Evolutionary conservation across 306 rosid species (phyloP).

Genomic region (Abrus precatorius): DNA sequence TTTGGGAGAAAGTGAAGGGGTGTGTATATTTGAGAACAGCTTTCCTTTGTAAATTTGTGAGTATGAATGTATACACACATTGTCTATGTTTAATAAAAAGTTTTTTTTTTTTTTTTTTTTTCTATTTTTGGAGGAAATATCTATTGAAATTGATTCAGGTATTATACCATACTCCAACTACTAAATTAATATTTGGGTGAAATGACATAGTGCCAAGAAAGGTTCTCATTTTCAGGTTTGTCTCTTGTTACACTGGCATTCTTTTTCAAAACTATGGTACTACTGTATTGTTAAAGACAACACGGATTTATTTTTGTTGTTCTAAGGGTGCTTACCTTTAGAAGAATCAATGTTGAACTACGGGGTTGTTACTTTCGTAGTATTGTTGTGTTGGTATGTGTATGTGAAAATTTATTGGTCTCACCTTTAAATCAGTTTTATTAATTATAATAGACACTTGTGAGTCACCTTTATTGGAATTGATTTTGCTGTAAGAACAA

Average conservation of each 20-base stretch:
- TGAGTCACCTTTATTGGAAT: too few relatives aligned
- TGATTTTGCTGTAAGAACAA: too few relatives aligned
- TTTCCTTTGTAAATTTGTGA: conserved; percentile 49
- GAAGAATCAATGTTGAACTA: background rate
- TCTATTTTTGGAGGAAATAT: background rate
- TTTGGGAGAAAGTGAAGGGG: conserved; percentile 56
- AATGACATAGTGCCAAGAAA: conserved; percentile 2
- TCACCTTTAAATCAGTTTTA: background rate
- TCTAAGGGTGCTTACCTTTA: background rate
- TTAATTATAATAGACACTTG: too few relatives aligned
- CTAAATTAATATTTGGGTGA: background rate
- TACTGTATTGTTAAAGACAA: background rate
- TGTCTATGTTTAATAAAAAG: background rate
- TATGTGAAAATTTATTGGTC: background rate
- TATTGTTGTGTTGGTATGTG: background rate
- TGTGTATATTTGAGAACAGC: conserved; percentile 64
- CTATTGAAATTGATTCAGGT: background rate
- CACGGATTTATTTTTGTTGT: background rate
- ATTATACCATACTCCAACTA: background rate
- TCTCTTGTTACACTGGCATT: background rate
- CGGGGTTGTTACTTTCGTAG: background rate
- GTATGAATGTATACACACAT: conserved; percentile 27
- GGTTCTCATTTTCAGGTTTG: conserved; percentile 8
- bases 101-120: background rate
- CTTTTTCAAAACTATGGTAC: background rate